Base-by-base conservation (phyloP, 192 early-diverging fungal species). In the Coemansia sp. region DNA sequence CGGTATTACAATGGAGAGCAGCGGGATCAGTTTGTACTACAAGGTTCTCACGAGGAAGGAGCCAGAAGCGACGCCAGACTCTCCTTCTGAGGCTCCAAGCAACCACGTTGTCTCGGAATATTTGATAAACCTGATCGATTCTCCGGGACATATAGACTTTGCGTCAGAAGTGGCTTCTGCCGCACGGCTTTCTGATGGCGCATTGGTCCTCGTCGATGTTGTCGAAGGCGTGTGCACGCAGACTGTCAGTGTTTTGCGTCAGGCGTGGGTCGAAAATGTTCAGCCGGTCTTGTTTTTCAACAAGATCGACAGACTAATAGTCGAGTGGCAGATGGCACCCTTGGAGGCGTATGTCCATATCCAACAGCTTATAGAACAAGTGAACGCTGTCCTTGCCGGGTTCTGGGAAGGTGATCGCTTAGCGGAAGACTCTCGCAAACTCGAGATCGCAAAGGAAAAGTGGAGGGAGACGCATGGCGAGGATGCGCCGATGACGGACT, bases 151-250 rank as follows among this genome's bases (percentile, higher is more conserved):
- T 67, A 93, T 99, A 10, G 97, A 99, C 72, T 99, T 99, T 74
- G 89, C 95, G 1, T 89, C 89, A 17, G 97, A 99, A 69, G 97
- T 99, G n/a, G 96, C 95, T 9, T 95, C 96, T n/a, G 97, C 97
- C 4, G 97, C 97, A 0, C 84, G 94, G 36, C 74, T 99, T 4
- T 98, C 94, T 42, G 97, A 99, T 65, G 97, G 97, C 19, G 95
- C 86, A 11, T 75, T 99, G 54, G 90, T 99, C 1, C 75, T 99
- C 23, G 94, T 99, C 15, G 97, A 99, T 82, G 95, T 89, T 14
- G 93, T 99, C 20, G 97, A 99, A 74, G 97, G 97, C 29, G 94
- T 98, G 15, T 98, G 96, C 79, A 95, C 97, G n/a, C 96, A 98
- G 85, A 99, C 97, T 4, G 89, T 94, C 60, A 92, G 94, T 11